These are phyloP conservation scores for Lentinus polychrous DNA, from an alignment of 1,284 basidiomycete genomes.

Conservation along the genomic window DNA sequence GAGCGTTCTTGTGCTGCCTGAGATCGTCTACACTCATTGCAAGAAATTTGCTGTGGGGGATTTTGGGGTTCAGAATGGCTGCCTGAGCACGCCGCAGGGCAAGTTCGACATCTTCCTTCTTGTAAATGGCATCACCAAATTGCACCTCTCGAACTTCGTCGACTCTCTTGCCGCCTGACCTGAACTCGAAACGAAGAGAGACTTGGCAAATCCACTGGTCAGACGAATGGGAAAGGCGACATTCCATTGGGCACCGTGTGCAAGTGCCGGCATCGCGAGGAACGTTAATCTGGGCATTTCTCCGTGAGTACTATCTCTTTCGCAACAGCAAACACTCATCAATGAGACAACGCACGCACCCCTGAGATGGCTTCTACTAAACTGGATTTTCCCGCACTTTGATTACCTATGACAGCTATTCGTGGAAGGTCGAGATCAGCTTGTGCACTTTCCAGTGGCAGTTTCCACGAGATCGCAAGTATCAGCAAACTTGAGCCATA, in stretches of 20 bases:
- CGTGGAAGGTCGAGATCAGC: slow-evolving; percentile 62
- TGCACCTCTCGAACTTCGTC: slow-evolving; percentile 24
- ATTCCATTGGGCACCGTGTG: slow-evolving; percentile 64
- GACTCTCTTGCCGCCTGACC: slow-evolving; percentile 11
- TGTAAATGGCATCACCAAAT: slow-evolving; percentile 30
- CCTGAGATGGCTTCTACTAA: slow-evolving; percentile 72
- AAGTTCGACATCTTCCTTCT: slow-evolving; percentile 31
- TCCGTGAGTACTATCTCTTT: slow-evolving; percentile 26
- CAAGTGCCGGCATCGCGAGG: slow-evolving; percentile 5
- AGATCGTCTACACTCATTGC: slow-evolving; percentile 18
- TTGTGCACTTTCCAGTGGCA: slow-evolving; percentile 46
- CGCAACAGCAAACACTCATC: slow-evolving; percentile 32
- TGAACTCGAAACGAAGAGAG: slow-evolving; percentile 36
- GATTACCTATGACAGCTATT: slow-evolving; percentile 42
- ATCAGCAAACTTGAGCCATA: too few relatives aligned
- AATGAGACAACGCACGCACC: slow-evolving; percentile 30
- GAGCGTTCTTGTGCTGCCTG: background rate
- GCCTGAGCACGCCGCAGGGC: slow-evolving; percentile 37
- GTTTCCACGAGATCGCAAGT: too few relatives aligned
- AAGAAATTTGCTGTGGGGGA: slow-evolving; percentile 19
- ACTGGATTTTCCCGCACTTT: slow-evolving; percentile 66
- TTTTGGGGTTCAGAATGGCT: slow-evolving; percentile 33
- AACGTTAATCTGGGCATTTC: slow-evolving; percentile 4
- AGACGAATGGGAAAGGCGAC: slow-evolving; percentile 42
- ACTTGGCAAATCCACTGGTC: slow-evolving; percentile 55